Evolutionary conservation across 2,329 filamentous ascomycete species (phyloP).

Genomic region (Trichoderma atrobrunneum): DNA sequence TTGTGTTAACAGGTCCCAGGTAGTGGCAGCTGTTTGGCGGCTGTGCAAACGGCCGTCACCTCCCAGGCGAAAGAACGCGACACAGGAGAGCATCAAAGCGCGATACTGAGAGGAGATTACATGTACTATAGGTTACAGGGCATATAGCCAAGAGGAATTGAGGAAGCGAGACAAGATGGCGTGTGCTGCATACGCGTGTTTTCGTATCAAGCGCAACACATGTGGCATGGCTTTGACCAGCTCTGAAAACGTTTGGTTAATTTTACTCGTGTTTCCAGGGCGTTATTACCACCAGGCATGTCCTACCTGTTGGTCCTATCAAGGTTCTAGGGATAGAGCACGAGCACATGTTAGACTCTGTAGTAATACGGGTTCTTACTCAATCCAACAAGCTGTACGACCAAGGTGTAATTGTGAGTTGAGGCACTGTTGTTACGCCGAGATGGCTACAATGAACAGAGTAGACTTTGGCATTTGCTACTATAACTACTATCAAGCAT

Average conservation of each 20-base stretch:
- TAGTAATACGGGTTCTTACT: background rate
- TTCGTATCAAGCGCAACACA: too few relatives aligned
- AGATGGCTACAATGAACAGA: background rate
- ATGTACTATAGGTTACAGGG: too few relatives aligned
- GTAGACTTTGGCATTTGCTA: background rate
- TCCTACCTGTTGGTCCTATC: background rate
- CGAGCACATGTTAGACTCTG: background rate
- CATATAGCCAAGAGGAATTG: background rate
- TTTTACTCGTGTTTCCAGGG: background rate
- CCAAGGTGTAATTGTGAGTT: background rate
- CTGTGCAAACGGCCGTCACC: background rate
- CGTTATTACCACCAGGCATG: background rate
- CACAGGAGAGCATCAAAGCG: background rate
- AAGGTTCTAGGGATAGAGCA: background rate
- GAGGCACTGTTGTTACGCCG: background rate
- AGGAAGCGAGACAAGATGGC: background rate
- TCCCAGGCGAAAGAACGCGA: background rate
- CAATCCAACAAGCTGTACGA: background rate
- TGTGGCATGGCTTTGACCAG: background rate
- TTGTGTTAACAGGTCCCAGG: background rate
- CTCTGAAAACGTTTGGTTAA: background rate
- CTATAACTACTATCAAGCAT: background rate
- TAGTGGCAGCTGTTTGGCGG: background rate
- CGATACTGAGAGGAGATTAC: background rate
- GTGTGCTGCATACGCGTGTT: background rate